phyloP scores from a whole-genome alignment of 371 early-diverging fungal species.

The Rhizopus stolonifer region DNA sequence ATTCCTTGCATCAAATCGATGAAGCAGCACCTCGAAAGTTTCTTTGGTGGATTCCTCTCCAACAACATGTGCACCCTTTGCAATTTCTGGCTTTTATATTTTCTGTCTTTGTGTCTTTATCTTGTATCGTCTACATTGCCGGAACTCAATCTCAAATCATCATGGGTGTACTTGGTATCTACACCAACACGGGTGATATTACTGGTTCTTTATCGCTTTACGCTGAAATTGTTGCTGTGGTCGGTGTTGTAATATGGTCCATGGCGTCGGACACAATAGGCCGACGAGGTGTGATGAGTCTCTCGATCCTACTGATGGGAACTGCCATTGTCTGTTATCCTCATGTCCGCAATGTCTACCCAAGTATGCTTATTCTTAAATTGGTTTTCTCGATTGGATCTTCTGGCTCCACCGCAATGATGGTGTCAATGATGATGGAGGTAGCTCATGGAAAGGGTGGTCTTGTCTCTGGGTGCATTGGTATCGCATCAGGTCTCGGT shows the following conservation, averaged over 20 bases:
- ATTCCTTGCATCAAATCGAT: not conserved
- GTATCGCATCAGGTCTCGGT: slow-evolving; percentile 54
- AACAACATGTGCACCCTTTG: slow-evolving; percentile 31
- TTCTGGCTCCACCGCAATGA: slow-evolving; percentile 70
- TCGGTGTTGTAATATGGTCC: slow-evolving; percentile 40
- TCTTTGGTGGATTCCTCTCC: slow-evolving; percentile 40
- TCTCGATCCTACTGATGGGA: slow-evolving; percentile 48
- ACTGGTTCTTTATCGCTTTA: slow-evolving; percentile 54
- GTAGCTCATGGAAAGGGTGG: slow-evolving; percentile 51
- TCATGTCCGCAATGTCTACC: slow-evolving; percentile 50
- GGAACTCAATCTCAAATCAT: slow-evolving; percentile 35
- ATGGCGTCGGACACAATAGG: slow-evolving; percentile 23
- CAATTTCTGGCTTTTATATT: slow-evolving; percentile 36
- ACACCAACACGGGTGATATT: slow-evolving; percentile 28
- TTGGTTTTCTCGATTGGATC: slow-evolving; percentile 68
- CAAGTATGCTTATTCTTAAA: slow-evolving; percentile 50
- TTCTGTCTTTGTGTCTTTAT: slow-evolving; percentile 29
- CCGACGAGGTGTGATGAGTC: slow-evolving; percentile 22
- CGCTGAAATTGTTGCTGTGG: slow-evolving; percentile 56
- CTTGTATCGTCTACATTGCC: slow-evolving; percentile 37
- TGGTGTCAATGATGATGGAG: slow-evolving; percentile 60
- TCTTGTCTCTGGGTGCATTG: slow-evolving; percentile 51
- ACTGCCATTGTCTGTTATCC: slow-evolving; percentile 48
- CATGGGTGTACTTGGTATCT: slow-evolving; percentile 13
- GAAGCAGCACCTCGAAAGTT: slow-evolving; percentile 30